These are phyloP conservation scores for Trametes gibbosa DNA, from an alignment of 768 basidiomycete species.

Conservation along the genomic window DNA sequence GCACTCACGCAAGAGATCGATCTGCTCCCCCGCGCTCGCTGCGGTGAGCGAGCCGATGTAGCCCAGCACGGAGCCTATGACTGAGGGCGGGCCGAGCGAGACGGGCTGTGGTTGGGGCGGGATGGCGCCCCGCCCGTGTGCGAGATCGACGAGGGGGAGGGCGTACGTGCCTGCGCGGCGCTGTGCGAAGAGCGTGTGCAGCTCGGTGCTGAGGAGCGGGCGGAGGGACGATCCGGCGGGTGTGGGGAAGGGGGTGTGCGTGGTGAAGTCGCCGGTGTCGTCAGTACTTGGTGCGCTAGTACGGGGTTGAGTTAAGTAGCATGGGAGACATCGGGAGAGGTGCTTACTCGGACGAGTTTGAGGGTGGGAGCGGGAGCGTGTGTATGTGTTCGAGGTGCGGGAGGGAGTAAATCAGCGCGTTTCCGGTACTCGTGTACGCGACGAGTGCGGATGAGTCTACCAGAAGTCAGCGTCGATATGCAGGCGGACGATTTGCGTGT, in stretches of 20 bases:
- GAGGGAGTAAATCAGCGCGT: slow-evolving; percentile 57
- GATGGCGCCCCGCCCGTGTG: slow-evolving; percentile 37
- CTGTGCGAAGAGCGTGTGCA: slow-evolving; percentile 59
- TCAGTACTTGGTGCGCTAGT: slow-evolving; percentile 42
- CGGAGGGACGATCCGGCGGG: slow-evolving; percentile 10
- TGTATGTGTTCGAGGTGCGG: slow-evolving; percentile 59
- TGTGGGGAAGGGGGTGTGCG: slow-evolving; percentile 34
- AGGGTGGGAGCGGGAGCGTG: slow-evolving; percentile 30
- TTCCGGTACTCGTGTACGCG: slow-evolving; percentile 49
- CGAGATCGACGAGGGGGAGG: slow-evolving; percentile 51
- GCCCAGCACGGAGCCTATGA: slow-evolving; percentile 42
- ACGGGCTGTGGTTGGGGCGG: slow-evolving; percentile 65
- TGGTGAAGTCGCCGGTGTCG: slow-evolving; percentile 53
- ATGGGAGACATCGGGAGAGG: no score
- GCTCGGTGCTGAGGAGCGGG: slow-evolving; percentile 31
- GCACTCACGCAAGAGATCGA: slow-evolving; percentile 56
- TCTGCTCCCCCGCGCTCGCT: slow-evolving; percentile 53
- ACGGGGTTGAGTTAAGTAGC: not conserved
- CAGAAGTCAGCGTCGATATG: not conserved
- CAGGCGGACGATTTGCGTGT: not conserved
- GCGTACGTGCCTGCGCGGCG: slow-evolving; percentile 44
- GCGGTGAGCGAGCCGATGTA: slow-evolving; percentile 45
- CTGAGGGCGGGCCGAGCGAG: slow-evolving; percentile 53
- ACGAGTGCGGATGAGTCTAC: slow-evolving; percentile 47
- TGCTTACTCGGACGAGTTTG: slow-evolving; percentile 22